Percentiles rank a stretch among this genome's conserved stretches.
Evolutionary conservation across 768 basidiomycete species (phyloP).

Genomic region (Sporobolomyces phaffii): DNA sequence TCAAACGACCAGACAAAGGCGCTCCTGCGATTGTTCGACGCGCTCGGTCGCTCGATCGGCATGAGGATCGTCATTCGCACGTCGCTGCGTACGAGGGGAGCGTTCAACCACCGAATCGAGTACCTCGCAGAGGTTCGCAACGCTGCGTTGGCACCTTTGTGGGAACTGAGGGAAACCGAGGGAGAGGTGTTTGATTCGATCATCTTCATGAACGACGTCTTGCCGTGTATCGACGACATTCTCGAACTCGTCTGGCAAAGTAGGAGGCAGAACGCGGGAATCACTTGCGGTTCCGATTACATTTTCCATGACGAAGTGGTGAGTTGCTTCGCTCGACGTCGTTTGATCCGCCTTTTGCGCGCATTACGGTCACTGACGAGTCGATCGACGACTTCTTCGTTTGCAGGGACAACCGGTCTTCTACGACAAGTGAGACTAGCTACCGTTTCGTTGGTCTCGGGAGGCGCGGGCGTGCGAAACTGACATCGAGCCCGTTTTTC

Average conservation of each 20-base stretch:
- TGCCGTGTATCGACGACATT: conserved; percentile 94
- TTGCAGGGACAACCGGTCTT: conserved; percentile 75
- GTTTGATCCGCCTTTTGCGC: too few species aligned
- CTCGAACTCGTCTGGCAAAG: conserved; percentile 97
- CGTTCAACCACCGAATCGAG: conserved; percentile 98
- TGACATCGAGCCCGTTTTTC: too few species aligned
- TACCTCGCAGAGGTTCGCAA: conserved; percentile 99
- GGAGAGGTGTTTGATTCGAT: conserved; percentile 94
- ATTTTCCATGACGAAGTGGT: conserved; percentile 97
- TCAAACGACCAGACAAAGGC: conserved; percentile 99
- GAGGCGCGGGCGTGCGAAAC: too few species aligned
- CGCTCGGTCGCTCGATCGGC: conserved; percentile 80
- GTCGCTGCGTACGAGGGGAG: conserved; percentile 82
- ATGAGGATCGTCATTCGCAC: conserved; percentile 89
- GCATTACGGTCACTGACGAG: too few species aligned
- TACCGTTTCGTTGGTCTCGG: too few species aligned
- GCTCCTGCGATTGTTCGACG: conserved; percentile 87
- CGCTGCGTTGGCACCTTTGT: conserved; percentile 87
- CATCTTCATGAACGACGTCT: conserved; percentile 98
- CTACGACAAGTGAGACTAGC: conserved; percentile 54
- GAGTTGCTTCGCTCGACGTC: conserved; percentile 42
- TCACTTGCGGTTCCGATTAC: conserved; percentile 96
- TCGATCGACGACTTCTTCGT: background rate
- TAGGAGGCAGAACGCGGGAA: conserved; percentile 86
- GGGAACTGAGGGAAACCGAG: conserved; percentile 83